phyloP scores from a whole-genome alignment of 495 filamentous ascomycete genomes.

The Neurospora intermedia region DNA sequence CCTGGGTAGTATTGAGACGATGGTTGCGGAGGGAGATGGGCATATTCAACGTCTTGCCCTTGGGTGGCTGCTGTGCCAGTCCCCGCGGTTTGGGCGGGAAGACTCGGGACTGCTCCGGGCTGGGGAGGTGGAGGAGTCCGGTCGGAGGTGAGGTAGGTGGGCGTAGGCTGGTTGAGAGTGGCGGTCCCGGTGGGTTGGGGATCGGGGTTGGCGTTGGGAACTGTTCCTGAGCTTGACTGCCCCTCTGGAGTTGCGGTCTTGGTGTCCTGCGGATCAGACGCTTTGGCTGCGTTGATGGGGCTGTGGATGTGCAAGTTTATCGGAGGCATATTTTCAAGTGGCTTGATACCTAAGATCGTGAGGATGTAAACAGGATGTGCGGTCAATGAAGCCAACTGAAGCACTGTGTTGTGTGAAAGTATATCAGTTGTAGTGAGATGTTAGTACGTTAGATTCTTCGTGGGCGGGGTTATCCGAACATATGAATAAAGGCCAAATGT shows the following conservation, averaged over 20 bases:
- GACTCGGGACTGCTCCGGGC: conserved; percentile 34
- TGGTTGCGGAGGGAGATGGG: neutral
- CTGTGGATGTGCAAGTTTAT: conserved; percentile 50
- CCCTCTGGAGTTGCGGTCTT: conserved; percentile 32
- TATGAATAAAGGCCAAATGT: neutral
- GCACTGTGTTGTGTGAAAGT: neutral
- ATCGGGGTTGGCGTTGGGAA: conserved; percentile 28
- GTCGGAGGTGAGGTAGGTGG: conserved; percentile 22
- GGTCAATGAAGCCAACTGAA: neutral
- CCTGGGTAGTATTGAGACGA: neutral
- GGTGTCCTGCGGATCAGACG: conserved; percentile 34
- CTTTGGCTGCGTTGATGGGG: conserved; percentile 46
- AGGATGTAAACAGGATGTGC: neutral
- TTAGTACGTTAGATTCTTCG: too few species aligned
- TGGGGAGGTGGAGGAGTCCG: conserved; percentile 46
- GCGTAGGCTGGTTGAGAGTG: conserved; percentile 29
- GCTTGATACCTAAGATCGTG: neutral
- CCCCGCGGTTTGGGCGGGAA: conserved; percentile 6
- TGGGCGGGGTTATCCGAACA: too few species aligned
- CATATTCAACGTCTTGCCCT: neutral
- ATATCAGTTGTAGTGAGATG: neutral
- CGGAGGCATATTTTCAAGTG: conserved; percentile 38
- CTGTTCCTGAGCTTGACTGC: conserved; percentile 6
- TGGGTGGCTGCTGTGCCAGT: neutral
- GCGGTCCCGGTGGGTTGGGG: conserved; percentile 34